Evolutionary conservation across 257 asterid species (phyloP).

Genomic region (Nicotiana attenuata): DNA sequence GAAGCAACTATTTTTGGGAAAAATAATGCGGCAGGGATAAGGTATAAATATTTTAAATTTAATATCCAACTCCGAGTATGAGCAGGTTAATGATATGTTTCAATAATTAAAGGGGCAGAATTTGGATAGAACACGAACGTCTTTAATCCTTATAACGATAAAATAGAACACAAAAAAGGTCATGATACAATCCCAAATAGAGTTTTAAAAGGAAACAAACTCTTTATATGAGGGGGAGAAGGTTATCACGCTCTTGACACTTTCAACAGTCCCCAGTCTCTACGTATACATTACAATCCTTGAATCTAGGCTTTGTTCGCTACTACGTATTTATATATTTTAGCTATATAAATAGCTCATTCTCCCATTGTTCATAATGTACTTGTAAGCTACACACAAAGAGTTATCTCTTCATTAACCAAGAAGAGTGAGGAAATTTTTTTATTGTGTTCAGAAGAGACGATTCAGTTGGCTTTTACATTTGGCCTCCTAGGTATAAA

Average conservation of each 20-base stretch:
- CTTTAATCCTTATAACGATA: background rate
- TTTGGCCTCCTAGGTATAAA: slow-evolving; percentile 52
- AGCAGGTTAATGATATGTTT: background rate
- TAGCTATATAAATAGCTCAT: slow-evolving; percentile 1
- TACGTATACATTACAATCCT: background rate
- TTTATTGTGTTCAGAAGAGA: background rate
- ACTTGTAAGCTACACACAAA: background rate
- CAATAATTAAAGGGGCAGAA: background rate
- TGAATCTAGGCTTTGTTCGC: background rate
- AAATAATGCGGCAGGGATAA: too few relatives aligned
- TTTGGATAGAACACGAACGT: background rate
- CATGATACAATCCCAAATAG: background rate
- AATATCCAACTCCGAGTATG: background rate
- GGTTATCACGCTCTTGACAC: background rate
- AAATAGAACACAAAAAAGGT: background rate
- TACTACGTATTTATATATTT: too few relatives aligned
- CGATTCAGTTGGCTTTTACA: slow-evolving; percentile 26
- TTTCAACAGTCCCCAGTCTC: background rate
- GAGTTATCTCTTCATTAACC: background rate
- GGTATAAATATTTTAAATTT: too few relatives aligned
- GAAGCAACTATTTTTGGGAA: too few relatives aligned
- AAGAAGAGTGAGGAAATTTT: background rate
- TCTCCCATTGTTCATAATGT: background rate
- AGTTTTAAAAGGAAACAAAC: background rate
- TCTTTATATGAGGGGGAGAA: background rate